Evolutionary conservation across 805 yeast genomes (phyloP).

Genomic region (Spathaspora gorwiae): DNA sequence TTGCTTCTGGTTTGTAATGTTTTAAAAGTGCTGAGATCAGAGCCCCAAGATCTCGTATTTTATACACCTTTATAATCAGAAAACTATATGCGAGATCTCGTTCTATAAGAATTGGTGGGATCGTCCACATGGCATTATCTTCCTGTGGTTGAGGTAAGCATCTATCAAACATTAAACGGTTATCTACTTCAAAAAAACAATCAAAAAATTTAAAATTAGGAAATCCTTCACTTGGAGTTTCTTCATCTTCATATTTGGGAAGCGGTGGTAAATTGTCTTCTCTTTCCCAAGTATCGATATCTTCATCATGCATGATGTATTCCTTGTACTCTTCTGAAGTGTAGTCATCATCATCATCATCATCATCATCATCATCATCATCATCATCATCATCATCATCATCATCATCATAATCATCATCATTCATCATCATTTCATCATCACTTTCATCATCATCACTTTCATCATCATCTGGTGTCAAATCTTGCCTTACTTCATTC

Average conservation of each 20-base stretch:
- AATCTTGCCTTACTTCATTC: background rate
- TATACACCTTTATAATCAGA: too few species aligned
- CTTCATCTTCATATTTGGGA: slow-evolving; percentile 4
- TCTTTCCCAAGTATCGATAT: too few species aligned
- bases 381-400: too few species aligned
- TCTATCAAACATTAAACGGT: too few species aligned
- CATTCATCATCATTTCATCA: too few species aligned
- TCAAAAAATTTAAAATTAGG: background rate
- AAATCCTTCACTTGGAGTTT: background rate
- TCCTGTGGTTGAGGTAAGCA: background rate
- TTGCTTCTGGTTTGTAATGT: too few species aligned
- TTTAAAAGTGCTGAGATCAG: background rate
- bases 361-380: background rate
- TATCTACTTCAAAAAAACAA: background rate
- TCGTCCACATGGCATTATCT: background rate
- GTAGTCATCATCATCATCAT: background rate
- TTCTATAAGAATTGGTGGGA: background rate
- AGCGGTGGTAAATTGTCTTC: background rate
- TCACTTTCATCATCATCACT: background rate
- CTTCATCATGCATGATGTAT: too few species aligned
- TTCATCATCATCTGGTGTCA: background rate
- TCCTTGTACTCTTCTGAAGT: background rate
- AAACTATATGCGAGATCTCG: background rate
- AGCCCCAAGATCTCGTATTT: background rate
- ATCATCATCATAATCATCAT: background rate